These are phyloP conservation scores for Naganishia vaughanmartiniae DNA, from an alignment of 768 basidiomycete species.

Conservation along the genomic window DNA sequence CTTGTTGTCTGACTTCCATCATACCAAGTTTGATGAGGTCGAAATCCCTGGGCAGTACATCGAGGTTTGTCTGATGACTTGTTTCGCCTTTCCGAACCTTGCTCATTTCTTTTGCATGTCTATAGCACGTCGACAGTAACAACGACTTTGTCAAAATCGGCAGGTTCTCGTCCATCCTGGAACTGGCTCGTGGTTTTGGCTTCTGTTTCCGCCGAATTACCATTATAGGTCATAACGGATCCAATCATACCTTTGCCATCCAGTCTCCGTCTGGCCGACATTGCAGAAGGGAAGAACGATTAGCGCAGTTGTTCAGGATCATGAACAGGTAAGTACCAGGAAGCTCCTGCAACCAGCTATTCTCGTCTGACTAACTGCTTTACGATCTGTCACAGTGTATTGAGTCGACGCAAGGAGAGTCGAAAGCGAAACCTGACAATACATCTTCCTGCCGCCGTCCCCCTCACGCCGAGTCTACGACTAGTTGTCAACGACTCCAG, in stretches of 20 bases:
- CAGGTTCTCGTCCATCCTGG: slow-evolving; percentile 84
- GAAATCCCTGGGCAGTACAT: slow-evolving; percentile 99
- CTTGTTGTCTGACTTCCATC: slow-evolving; percentile 95
- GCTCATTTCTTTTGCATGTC: slow-evolving; percentile 47
- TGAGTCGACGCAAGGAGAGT: slow-evolving; percentile 83
- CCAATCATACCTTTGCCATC: slow-evolving; percentile 82
- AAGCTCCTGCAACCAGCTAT: background rate
- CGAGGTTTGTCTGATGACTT: slow-evolving; percentile 59
- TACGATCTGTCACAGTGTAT: slow-evolving; percentile 58
- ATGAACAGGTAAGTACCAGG: slow-evolving; percentile 71
- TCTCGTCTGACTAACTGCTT: slow-evolving; percentile 3
- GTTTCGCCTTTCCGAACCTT: slow-evolving; percentile 26
- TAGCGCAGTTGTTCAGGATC: slow-evolving; percentile 87
- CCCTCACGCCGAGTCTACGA: slow-evolving; percentile 72
- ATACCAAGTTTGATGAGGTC: slow-evolving; percentile 94
- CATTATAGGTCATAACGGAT: slow-evolving; percentile 84
- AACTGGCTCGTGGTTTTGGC: slow-evolving; percentile 81
- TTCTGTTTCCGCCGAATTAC: slow-evolving; percentile 85
- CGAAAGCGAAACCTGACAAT: slow-evolving; percentile 87
- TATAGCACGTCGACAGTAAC: slow-evolving; percentile 83
- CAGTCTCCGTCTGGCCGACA: slow-evolving; percentile 82
- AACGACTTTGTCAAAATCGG: slow-evolving; percentile 85
- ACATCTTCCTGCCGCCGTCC: slow-evolving; percentile 83
- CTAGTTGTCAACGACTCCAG: slow-evolving; percentile 88
- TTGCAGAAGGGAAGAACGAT: slow-evolving; percentile 84